phyloP scores from a whole-genome alignment of 306 rosid species.

The Alnus rubra region DNA sequence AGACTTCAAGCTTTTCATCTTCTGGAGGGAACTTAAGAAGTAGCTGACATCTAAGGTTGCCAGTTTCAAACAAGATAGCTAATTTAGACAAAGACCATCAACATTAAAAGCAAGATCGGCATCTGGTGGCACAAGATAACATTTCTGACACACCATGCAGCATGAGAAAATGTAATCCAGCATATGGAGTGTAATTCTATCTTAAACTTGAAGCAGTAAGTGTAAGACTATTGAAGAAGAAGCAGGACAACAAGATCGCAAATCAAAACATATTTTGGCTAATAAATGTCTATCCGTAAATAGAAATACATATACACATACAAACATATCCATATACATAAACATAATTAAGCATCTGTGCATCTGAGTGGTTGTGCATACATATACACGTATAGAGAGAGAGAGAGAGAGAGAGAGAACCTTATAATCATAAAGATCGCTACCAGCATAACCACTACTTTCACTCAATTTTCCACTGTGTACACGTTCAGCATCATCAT shows the following conservation, averaged over 20 bases:
- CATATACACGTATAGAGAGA: conserved; percentile 1
- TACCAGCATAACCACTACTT: conserved; percentile 97
- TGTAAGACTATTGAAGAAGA: background rate
- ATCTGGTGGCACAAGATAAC: background rate
- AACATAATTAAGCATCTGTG: background rate
- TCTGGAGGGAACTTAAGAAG: background rate
- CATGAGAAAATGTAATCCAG: background rate
- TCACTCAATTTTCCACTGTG: conserved; percentile 95
- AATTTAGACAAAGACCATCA: background rate
- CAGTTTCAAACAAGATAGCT: background rate
- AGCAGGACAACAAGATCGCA: background rate
- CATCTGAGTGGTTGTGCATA: background rate
- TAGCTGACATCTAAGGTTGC: background rate
- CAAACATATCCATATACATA: background rate
- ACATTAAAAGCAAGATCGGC: background rate
- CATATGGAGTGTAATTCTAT: background rate
- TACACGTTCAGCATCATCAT: conserved; percentile 84
- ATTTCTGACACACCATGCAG: background rate
- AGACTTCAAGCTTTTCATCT: background rate
- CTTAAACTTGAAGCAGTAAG: background rate
- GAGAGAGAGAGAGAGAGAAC: conserved; percentile 41
- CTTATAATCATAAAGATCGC: conserved; percentile 98
- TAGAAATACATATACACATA: background rate
- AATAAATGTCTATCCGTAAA: background rate
- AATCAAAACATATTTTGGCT: background rate